phyloP scores from a whole-genome alignment of 208 protist species.

The Leishmania tropica region DNA sequence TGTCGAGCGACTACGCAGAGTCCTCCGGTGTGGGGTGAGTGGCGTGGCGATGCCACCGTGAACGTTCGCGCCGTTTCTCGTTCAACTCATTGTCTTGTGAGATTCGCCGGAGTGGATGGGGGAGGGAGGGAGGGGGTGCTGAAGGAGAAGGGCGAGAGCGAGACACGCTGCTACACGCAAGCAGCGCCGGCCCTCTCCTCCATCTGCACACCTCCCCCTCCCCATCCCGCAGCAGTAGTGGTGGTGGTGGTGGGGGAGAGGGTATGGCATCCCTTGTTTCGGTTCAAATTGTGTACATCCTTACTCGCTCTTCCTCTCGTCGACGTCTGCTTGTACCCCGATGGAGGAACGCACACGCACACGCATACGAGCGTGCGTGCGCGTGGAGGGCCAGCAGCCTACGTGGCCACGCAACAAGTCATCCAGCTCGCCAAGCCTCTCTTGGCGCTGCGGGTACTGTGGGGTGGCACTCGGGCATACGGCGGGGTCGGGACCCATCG shows the following conservation, averaged over 20 bases:
- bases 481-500: neutral
- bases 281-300: neutral
- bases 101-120: neutral
- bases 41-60: neutral
- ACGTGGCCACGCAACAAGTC: constrained; percentile 35
- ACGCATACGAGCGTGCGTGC: neutral
- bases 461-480: neutral
- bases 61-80: neutral
- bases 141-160: neutral
- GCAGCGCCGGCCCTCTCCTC: neutral
- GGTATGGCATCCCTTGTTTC: neutral
- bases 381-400: constrained; percentile 7
- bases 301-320: neutral
- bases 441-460: constrained; percentile 29
- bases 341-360: neutral
- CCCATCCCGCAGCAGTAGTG: neutral
- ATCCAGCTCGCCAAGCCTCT: constrained; percentile 47
- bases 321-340: neutral
- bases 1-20: neutral
- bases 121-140: neutral
- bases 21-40: no score
- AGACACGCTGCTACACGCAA: neutral
- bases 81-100: neutral
- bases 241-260: no score
- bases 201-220: neutral